Base-by-base conservation (phyloP, 164 flowering plant genomes). In the Umbilicus rupestris region DNA sequence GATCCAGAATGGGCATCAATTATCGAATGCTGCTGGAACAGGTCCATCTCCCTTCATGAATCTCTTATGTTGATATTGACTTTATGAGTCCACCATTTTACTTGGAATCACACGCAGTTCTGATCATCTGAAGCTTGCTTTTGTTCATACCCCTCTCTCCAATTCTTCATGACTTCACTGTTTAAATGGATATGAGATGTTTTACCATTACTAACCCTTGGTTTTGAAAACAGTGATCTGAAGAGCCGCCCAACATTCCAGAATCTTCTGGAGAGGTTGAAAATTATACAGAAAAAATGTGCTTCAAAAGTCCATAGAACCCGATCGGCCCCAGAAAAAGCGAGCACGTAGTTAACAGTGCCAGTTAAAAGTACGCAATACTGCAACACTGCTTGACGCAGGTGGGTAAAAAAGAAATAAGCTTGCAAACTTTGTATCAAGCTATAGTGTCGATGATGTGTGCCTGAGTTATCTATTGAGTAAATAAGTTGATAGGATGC, bases 11-110 rank as follows among this genome's bases (percentile, higher is more conserved):
- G 97, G 98, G 82, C 70, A 33, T 79, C 96, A 24, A 73, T 94
- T 29, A 87, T 86, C 50, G 90, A 91, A 78, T 89, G 90, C 84
- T 94, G 99, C 81, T 94, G 96, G 89, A 86, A 79, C 67, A 89
- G 87, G 96, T 93, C 65, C 68, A 63, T 64, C 29, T 52, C 14
- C 29, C 24, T 26, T 22, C 44, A 41, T 7, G 0, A 35, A 35
- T 35, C 7, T 41, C 44, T 52, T 52, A 52, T 12, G 28, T 55
- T 28, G 60, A 55, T 11, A 3, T 12, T 11, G 19, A 55, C 31
- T 55, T 33, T 55, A 28, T 55, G 33, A 26, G 11, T 52, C 14
- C 5, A 1, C 30, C 15, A 2, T 52, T 28, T 55, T 55, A 55
- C 2, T 55, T 30, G 8, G 7, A 24, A 24, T 52, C 29, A 9